Percentiles rank a stretch among this genome's conserved stretches.
These are phyloP conservation scores for Aspergillus spinulosporus DNA, from an alignment of 2,329 filamentous ascomycete species.

Conservation along the genomic window DNA sequence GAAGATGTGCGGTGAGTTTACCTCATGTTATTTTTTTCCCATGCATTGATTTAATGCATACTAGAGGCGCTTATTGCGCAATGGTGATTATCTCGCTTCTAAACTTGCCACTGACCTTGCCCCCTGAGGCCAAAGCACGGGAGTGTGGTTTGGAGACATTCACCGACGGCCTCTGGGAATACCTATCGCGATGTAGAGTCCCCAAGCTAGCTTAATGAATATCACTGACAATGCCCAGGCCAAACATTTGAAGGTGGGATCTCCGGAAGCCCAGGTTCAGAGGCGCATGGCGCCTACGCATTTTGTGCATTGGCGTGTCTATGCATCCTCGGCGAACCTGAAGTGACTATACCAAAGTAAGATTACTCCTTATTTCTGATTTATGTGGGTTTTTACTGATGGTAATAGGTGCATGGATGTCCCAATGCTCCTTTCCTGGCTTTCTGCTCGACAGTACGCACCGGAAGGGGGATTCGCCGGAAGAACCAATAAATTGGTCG, in stretches of 20 bases:
- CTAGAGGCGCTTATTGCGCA: conserved; percentile 86
- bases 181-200: conserved; percentile 73
- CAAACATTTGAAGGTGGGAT: conserved; percentile 97
- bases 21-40: conserved; percentile 17
- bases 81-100: conserved; percentile 80
- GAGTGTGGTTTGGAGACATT: conserved; percentile 65
- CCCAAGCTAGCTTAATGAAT: conserved; percentile 1
- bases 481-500: conserved; percentile 94
- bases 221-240: conserved; percentile 50
- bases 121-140: conserved; percentile 68
- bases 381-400: conserved; percentile 15
- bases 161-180: conserved; percentile 72
- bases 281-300: conserved; percentile 95
- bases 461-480: conserved; percentile 93
- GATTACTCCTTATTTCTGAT: conserved; percentile 30
- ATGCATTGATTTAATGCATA: conserved; percentile 20
- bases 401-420: conserved; percentile 70
- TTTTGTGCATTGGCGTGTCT: conserved; percentile 92
- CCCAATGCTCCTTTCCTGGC: conserved; percentile 76
- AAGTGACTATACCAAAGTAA: conserved; percentile 71
- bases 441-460: conserved; percentile 82
- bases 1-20: conserved; percentile 76
- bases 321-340: conserved; percentile 77
- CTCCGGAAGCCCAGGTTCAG: conserved; percentile 76
- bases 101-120: conserved; percentile 76